These are phyloP conservation scores for Cryomyces antarcticus DNA, from an alignment of 495 filamentous ascomycete species.

Conservation along the genomic window DNA sequence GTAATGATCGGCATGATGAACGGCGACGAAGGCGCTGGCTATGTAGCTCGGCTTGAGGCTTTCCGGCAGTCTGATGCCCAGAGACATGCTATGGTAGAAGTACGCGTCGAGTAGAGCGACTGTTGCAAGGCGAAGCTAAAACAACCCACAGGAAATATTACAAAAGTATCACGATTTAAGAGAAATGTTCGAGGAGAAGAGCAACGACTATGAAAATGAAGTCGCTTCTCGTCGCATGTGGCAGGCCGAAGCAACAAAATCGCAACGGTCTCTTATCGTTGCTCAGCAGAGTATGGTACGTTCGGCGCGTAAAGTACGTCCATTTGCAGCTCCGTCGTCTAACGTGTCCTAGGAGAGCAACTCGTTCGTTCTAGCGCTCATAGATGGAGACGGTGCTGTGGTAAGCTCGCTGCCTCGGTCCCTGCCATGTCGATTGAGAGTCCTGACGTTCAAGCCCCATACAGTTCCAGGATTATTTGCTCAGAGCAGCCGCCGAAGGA, in stretches of 20 bases:
- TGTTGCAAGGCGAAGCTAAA: no score
- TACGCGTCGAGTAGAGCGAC: neutral
- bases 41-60: neutral
- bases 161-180: neutral
- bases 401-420: slow-evolving; percentile 6
- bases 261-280: neutral
- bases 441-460: neutral
- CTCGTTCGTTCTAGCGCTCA: slow-evolving; percentile 17
- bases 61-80: slow-evolving; percentile 4
- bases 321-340: neutral
- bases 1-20: neutral
- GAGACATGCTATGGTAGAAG: slow-evolving; percentile 4
- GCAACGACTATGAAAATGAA: slow-evolving; percentile 13
- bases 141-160: no score
- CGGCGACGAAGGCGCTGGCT: neutral
- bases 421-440: neutral
- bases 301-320: neutral
- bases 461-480: slow-evolving; percentile 17
- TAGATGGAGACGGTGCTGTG: slow-evolving; percentile 21
- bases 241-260: slow-evolving; percentile 6
- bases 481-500: slow-evolving; percentile 12
- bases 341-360: slow-evolving; percentile 10
- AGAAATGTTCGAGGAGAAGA: slow-evolving; percentile 9
- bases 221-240: slow-evolving; percentile 8
- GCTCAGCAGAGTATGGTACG: slow-evolving; percentile 4